Base-by-base conservation (phyloP, 805 yeast species). In the Candida sakaeoensis region DNA sequence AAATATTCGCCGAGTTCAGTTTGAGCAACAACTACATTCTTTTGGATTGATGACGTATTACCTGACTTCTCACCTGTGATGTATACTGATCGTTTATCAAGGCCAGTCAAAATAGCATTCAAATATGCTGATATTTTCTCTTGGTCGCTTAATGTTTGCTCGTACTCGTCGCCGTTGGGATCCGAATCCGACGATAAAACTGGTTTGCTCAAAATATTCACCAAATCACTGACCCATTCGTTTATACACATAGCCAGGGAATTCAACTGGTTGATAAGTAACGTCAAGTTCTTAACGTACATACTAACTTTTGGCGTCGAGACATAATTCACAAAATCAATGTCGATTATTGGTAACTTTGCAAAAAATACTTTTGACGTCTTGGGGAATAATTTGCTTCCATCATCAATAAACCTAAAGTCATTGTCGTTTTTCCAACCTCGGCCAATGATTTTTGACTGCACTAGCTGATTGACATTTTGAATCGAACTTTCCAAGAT, bases 141-240 rank as follows among this genome's bases (percentile, higher is more conserved):
- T 57, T 91, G 98, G 34, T 76, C 81, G 30, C 78, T 77, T 36
- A 91, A 65, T 0, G 95, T 80, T 4, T 73, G 74, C 9, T 77
- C 80, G 58, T 90, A 93, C 52, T 89, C 97, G 36, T 79, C 84
- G 10, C 90, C 89, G 38, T 81, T 79, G 2, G 80, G 79, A 26
- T 61, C 64, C 23, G 61, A 60, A 37, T 79, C 82, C 23, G 57
- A 59, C 3, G 57, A 50, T 28, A 77, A 61, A 5, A 85, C 65
- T 0, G 79, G 79, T n/a, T 64, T 65, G 25, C 63, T 53, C 35
- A 85, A 59, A 10, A 78, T 55, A 2, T 47, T 48, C 4, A 60
- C 50, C 38, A 82, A 55, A 12, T 70, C 63, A 0, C 52, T 52
- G 42, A 78, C 54, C 82, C 85, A 78, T 4, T 53, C 50, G 48